Evolutionary conservation across 345 rosid genomes (phyloP), one percentile per base, ranked within the genome.

Genomic region (Laguncularia racemosa): DNA sequence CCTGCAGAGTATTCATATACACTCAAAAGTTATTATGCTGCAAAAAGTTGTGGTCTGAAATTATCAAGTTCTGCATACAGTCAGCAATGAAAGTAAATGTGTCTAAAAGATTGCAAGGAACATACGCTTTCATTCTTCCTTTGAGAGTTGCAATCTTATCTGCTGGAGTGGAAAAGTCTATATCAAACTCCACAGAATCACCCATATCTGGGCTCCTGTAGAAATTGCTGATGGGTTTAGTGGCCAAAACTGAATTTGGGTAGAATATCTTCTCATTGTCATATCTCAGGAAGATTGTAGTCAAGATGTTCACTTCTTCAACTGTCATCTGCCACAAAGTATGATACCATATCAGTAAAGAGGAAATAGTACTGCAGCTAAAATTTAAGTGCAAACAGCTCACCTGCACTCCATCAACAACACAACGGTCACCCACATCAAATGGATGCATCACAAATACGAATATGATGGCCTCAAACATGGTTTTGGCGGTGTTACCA

Each of bases 151-250:
- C 81, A 6, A 85, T 83, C 45, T 71, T 81, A 7, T 85, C 88
- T 11, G 76, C 69, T 23, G 90, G 73, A 14, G 93, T 85, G 1
- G 85, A 73, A 21, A 88, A 52, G 16, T 81, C 73, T 16, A 88
- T 64, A 3, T 79, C 56, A 77, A 88, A 88, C 63, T 81, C 93
- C 20, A 85, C 76, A 11, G 78, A 71, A 61, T 88, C 93, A 19
- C 85, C 71, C 96, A 88, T 88, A 56, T 85, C 86, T 0, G 96
- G 93, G 70, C 96, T 85, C 52, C 96, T 81, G 55, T 81, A 81
- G 69, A 69, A 83, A 19, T 83, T 83, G 76, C 89, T 76, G 67
- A 83, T 83, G 6, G 89, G 82, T 70, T 83, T 80, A 0, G 78
- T 74, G 20, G 78, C 73, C 58, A 84, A 63, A 69, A 76, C 83